A percentile compares a stretch with the other conserved stretches of the same genome.
Conservation (phyloP, 192 early-diverging fungal genomes). For the Irineochytrium annulatum region DNA sequence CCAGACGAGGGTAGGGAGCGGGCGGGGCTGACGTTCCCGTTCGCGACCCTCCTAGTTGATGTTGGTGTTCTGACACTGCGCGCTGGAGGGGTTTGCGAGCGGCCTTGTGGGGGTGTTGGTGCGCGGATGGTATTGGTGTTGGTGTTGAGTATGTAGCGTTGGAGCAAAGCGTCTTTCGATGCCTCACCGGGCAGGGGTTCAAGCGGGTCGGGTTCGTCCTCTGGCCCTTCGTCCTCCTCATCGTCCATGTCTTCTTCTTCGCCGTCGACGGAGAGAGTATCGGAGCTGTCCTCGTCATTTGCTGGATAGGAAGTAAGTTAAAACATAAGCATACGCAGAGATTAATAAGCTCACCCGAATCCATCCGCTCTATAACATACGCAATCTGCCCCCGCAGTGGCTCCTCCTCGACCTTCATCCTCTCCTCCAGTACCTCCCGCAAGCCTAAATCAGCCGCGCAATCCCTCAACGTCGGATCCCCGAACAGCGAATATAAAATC, state of each 20-base stretch:
- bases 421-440: conserved; percentile 33
- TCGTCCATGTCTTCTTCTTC: conserved; percentile 41
- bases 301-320: not conserved
- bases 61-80: not conserved
- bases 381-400: conserved; percentile 41
- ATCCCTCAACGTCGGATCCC: conserved; percentile 33
- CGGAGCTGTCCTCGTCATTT: conserved; percentile 21
- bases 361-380: conserved; percentile 41
- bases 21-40: not conserved
- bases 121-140: not conserved
- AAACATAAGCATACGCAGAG: conserved; percentile 1
- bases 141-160: not conserved
- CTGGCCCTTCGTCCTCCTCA: conserved; percentile 30
- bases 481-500: conserved; percentile 41
- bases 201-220: conserved; percentile 18
- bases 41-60: not conserved
- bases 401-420: conserved; percentile 28
- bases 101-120: not conserved
- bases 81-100: not conserved
- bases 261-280: conserved; percentile 37
- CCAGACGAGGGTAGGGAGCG: too few species aligned
- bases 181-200: conserved; percentile 5
- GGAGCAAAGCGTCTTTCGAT: conserved; percentile 2
- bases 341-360: conserved; percentile 4
- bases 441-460: conserved; percentile 34